phyloP scores from a whole-genome alignment of 2,329 filamentous ascomycete species.

The Exophiala xenobiotica region DNA sequence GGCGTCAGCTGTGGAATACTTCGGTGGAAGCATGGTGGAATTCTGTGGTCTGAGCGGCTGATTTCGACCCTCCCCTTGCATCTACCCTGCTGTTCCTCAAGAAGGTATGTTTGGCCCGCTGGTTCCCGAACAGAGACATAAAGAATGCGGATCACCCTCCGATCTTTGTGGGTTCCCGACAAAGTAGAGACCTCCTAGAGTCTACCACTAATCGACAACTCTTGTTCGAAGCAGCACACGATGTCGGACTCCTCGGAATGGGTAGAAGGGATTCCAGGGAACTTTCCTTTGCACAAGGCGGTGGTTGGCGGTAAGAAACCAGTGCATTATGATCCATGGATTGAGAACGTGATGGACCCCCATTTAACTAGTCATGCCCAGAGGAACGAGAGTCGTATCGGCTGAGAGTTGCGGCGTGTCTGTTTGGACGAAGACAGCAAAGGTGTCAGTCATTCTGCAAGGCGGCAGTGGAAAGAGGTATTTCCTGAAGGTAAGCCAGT shows the following conservation, averaged over 20 bases:
- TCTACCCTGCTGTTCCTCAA: too few relatives aligned
- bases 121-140: too few relatives aligned
- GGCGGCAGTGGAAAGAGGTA: constrained; percentile 29
- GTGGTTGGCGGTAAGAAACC: not conserved
- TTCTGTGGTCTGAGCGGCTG: too few relatives aligned
- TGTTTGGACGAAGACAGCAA: constrained; percentile 34
- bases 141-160: too few relatives aligned
- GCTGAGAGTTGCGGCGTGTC: constrained; percentile 33
- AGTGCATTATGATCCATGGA: not conserved
- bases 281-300: not conserved
- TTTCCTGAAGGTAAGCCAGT: constrained; percentile 32
- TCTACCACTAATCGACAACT: not conserved
- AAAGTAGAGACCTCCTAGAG: too few relatives aligned
- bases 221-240: too few relatives aligned
- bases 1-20: too few relatives aligned
- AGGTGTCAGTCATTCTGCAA: constrained; percentile 26
- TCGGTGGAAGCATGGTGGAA: too few relatives aligned
- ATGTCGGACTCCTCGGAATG: not conserved
- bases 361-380: constrained; percentile 23
- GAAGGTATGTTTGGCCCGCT: too few relatives aligned
- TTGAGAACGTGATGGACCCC: not conserved
- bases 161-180: too few relatives aligned
- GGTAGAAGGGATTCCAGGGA: not conserved
- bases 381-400: constrained; percentile 29
- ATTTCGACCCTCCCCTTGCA: too few relatives aligned